phyloP scores from a whole-genome alignment of 371 early-diverging fungal species.

The Syncephalastrum sp. region DNA sequence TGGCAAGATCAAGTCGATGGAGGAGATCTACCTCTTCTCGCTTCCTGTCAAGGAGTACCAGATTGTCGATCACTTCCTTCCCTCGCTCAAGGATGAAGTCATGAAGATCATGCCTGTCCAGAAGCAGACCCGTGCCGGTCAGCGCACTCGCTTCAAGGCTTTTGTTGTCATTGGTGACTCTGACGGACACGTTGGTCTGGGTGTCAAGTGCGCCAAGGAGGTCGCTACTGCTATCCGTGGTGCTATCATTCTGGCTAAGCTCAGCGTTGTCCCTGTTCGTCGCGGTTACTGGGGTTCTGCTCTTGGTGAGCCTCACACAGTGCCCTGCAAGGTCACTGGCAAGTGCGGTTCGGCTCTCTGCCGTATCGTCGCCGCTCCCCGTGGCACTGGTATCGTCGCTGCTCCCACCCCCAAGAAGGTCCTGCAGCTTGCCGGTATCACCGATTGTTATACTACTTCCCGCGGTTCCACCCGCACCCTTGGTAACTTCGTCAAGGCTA shows the following conservation, averaged over 20 bases:
- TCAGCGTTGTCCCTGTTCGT: conserved; percentile 94
- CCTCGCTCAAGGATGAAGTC: conserved; percentile 96
- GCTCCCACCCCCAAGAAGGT: conserved; percentile 96
- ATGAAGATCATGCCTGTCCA: conserved; percentile 99
- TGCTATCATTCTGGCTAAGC: conserved; percentile 97
- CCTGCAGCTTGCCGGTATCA: conserved; percentile 95
- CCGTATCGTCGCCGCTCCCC: conserved; percentile 97
- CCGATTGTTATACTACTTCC: conserved; percentile 95
- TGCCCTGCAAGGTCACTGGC: conserved; percentile 27
- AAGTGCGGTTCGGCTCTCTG: conserved; percentile 79
- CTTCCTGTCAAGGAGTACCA: conserved; percentile 98
- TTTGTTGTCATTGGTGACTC: conserved; percentile 97
- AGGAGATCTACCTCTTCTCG: conserved; percentile 93
- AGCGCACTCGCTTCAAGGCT: conserved; percentile 99
- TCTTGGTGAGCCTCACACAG: conserved; percentile 72
- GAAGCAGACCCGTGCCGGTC: conserved; percentile 99
- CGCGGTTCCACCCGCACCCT: conserved; percentile 85
- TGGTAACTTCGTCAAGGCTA: conserved; percentile 99
- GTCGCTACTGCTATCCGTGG: conserved; percentile 97
- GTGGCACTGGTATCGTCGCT: conserved; percentile 98
- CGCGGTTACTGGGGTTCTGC: conserved; percentile 98
- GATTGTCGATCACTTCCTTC: conserved; percentile 95
- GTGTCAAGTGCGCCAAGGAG: conserved; percentile 99
- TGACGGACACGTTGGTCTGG: conserved; percentile 96
- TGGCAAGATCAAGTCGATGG: conserved; percentile 81